Evolutionary conservation across 1,284 basidiomycete species (phyloP).

Genomic region (Rugosomyces carneus): DNA sequence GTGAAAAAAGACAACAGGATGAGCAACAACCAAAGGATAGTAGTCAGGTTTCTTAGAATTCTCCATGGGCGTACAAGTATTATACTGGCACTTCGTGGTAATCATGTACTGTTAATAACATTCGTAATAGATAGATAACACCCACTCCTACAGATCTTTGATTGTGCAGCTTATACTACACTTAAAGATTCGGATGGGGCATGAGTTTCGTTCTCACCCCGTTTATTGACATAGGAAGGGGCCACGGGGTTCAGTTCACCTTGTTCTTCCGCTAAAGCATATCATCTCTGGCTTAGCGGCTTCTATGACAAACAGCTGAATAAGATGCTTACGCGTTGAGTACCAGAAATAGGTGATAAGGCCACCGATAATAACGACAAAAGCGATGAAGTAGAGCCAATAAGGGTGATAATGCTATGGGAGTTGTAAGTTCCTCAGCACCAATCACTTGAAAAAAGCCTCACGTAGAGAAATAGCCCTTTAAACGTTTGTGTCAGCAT

Average conservation of each 20-base stretch:
- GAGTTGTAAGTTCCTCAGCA: neutral
- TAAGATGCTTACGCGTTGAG: conserved; percentile 56
- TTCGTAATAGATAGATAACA: neutral
- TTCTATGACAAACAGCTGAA: neutral
- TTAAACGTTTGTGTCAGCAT: conserved; percentile 2
- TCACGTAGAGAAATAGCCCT: conserved; percentile 66
- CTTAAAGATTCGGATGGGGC: neutral
- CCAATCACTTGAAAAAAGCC: conserved; percentile 19
- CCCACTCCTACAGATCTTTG: neutral
- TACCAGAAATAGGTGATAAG: conserved; percentile 80
- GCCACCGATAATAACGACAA: conserved; percentile 61
- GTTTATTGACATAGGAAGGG: conserved; percentile 49
- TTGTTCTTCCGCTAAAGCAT: conserved; percentile 63
- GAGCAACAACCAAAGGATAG: conserved; percentile 14
- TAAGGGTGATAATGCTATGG: conserved; percentile 68
- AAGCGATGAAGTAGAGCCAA: conserved; percentile 81
- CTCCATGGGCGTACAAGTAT: too few relatives aligned
- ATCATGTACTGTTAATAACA: neutral
- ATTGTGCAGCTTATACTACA: neutral
- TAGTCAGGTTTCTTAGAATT: too few relatives aligned
- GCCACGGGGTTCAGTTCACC: conserved; percentile 56
- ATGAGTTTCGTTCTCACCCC: conserved; percentile 10
- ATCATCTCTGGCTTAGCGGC: conserved; percentile 2
- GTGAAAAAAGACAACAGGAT: conserved; percentile 40
- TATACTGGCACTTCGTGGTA: too few relatives aligned